Evolutionary conservation across 345 rosid genomes (phyloP), one percentile per base, ranked within the genome.

Genomic region (Eucalyptus fibrosa): DNA sequence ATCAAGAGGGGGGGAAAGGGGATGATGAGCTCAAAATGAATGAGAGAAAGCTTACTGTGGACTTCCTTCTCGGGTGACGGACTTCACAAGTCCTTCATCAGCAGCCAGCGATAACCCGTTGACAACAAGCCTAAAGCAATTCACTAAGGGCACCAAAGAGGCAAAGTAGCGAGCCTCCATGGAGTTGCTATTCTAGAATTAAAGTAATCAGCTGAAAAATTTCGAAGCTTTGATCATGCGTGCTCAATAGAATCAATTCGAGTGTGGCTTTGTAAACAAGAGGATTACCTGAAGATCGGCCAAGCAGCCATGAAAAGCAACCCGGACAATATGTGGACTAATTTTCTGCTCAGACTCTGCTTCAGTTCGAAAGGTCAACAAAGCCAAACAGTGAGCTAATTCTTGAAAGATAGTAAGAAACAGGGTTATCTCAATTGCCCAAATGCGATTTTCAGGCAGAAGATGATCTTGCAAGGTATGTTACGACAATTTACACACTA

Each of bases 281-380:
- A 5, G 51, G 18, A 83, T 10, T 91, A 96, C 99, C 99, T 96
- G 96, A 97, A 97, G 87, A 96, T 90, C 8, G 99, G 99, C 98
- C 98, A 96, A 26, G 97, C 92, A 59, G 92, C 60, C 49, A 93
- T 95, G 81, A 95, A 97, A 86, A 96, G 94, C 86, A 96, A 91
- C 50, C 99, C 99, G 9, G 99, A 96, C 44, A 94, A 89, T 87
- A 96, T 92, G 89, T 97, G 99, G 13, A 96, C 99, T 40, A 96
- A 93, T 93, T 97, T 97, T 87, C 99, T 95, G 91, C 99, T 96
- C 89, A 96, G 91, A 34, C 72, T 95, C 98, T 96, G 97, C 86
- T 89, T 86, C 90, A 88, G 88, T 72, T 56, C 17, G 50, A 89
- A 90, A 23, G 80, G 42, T 19, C 26, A 19, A 72, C 44, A 34